Base-by-base conservation (phyloP, 352 stramenopile species). In the Blastocystis sp. region DNA sequence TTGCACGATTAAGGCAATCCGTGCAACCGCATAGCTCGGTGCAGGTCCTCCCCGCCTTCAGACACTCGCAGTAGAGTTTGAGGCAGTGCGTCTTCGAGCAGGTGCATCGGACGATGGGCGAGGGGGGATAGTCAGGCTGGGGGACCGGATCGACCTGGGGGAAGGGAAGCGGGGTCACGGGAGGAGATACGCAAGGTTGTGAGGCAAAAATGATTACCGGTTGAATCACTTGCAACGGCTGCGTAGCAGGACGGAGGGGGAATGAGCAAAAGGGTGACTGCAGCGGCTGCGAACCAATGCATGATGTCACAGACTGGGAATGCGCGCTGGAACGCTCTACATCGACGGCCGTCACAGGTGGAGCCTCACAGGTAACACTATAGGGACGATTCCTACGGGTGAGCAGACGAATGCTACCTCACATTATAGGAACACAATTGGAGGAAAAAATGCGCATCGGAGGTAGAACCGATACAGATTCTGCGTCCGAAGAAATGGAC, bases 51-150 rank as follows among this genome's bases (percentile, higher is more conserved):
- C 73, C 73, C 55, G 73, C 73, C 63, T 69, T 66, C 8, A 85
- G 26, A 43, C 73, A 85, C 20, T 85, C 54, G 41, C 73, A 85
- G 26, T 85, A 85, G 11, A 85, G 73, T n/a, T 85, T 85, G 7
- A 85, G 50, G 30, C 73, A 85, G n/a, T 69, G 47, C 16, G 73
- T 85, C 63, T 66, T 65, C 20, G 73, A 39, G 47, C 73, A 85
- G 18, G 73, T 66, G 53, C 73, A 85, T n/a, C 63, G 73, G 20
- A 69, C 30, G 20, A 55, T 18, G 16, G 53, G 50, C 30, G 30
- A 34, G 20, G 73, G 11, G 24, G 43, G 26, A 39, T 30, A 26
- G 5, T 24, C 8, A 9, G 66, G 39, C 39, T 20, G 11, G 20
- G 50, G 50, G 50, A 59, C 20, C 26, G 26, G 9, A 62, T 79